A percentile compares a stretch with the other conserved stretches of the same genome.
Evolutionary conservation across 495 filamentous ascomycete genomes (phyloP).

Genomic region (Penicillium diatomitis): DNA sequence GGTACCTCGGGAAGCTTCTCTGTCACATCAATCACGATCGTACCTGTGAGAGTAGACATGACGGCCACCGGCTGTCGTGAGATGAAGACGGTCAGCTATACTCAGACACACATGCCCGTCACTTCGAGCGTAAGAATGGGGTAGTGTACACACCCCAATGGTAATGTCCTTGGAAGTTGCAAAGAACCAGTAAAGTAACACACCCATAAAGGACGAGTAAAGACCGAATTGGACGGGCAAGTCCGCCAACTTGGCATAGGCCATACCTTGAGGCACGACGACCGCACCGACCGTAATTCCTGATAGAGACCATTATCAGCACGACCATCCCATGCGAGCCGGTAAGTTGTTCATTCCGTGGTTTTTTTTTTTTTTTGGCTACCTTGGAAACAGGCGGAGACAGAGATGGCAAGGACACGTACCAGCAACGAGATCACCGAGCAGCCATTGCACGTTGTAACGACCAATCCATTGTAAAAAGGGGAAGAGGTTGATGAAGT

Average conservation of each 20-base stretch:
- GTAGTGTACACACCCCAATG: conserved; percentile 59
- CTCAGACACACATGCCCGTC: too few species aligned
- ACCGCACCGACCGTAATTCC: conserved; percentile 85
- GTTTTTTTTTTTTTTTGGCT: not conserved
- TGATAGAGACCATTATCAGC: not conserved
- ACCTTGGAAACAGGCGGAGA: not conserved
- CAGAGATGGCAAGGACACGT: not conserved
- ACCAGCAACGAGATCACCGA: conserved; percentile 84
- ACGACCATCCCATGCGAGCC: too few species aligned
- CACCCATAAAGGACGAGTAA: conserved; percentile 97
- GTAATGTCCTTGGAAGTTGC: conserved; percentile 99
- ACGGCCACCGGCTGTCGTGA: conserved; percentile 79
- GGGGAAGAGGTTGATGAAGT: conserved; percentile 67
- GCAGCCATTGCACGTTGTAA: conserved; percentile 85
- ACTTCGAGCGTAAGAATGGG: too few species aligned
- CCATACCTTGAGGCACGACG: conserved; percentile 96
- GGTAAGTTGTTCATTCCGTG: too few species aligned
- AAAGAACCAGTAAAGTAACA: conserved; percentile 96
- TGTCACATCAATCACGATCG: conserved; percentile 56
- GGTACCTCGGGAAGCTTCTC: conserved; percentile 49
- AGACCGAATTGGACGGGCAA: conserved; percentile 76
- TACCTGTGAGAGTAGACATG: conserved; percentile 82
- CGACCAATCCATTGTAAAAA: conserved; percentile 78
- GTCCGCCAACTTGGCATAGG: conserved; percentile 79
- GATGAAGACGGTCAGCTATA: conserved; percentile 10